Evolutionary conservation across 2,329 filamentous ascomycete genomes (phyloP).

Genomic region (Fusarium begoniae): DNA sequence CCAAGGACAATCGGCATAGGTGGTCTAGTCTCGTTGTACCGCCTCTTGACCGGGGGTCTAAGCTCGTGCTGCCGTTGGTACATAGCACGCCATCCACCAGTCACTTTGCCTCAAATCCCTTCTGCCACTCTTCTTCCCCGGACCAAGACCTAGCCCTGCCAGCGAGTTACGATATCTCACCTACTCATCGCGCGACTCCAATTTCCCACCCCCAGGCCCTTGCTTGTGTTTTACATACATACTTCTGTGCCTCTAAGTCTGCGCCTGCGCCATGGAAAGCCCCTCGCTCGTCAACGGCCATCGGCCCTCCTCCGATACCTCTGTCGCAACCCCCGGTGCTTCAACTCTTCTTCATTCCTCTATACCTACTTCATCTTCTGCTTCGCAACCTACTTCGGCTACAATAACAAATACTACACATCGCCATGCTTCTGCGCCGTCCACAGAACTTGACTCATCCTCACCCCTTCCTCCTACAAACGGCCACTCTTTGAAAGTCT

Average conservation of each 20-base stretch:
- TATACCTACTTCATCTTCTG: constrained; percentile 25
- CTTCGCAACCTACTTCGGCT: constrained; percentile 4
- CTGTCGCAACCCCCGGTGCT: constrained; percentile 6
- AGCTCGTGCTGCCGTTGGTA: constrained; percentile 17
- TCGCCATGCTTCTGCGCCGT: constrained; percentile 33
- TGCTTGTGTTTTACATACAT: constrained; percentile 12
- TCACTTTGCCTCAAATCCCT: constrained; percentile 42
- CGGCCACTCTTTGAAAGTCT: constrained; percentile 28
- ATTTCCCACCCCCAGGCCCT: constrained; percentile 27
- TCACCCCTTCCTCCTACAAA: constrained; percentile 15
- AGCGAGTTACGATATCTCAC: constrained; percentile 43
- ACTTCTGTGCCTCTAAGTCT: constrained; percentile 1
- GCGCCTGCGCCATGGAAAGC: constrained; percentile 37
- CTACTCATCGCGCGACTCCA: constrained; percentile 43
- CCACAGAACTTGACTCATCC: constrained; percentile 12
- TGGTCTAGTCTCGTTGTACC: constrained; percentile 6
- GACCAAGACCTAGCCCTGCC: constrained; percentile 5
- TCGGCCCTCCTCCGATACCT: constrained; percentile 34
- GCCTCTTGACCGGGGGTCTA: constrained; percentile 33
- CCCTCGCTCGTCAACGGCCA: constrained; percentile 41
- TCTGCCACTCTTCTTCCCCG: constrained; percentile 37
- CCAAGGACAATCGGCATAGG: constrained; percentile 20
- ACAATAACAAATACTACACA: constrained; percentile 24
- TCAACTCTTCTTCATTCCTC: constrained; percentile 18
- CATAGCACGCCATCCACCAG: constrained; percentile 43